phyloP scores from a whole-genome alignment of 257 asterid genomes.

The Mentha longifolia region DNA sequence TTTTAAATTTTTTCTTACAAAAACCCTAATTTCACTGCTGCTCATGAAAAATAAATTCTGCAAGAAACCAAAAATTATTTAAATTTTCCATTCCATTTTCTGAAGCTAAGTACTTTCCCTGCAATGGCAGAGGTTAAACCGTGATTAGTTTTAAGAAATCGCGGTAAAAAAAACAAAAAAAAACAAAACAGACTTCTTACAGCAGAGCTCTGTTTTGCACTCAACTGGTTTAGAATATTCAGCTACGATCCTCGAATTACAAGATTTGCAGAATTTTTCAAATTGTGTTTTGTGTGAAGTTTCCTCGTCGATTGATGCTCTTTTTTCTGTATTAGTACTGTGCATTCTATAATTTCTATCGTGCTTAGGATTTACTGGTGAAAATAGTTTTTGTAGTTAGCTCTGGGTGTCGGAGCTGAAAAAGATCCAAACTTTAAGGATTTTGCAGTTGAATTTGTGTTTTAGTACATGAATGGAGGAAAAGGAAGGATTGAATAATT shows the following conservation, averaged over 20 bases:
- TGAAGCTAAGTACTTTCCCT: slow-evolving; percentile 47
- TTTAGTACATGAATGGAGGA: slow-evolving; percentile 77
- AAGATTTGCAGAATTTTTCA: slow-evolving; percentile 43
- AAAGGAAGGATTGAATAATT: slow-evolving; percentile 61
- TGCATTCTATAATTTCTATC: slow-evolving; percentile 11
- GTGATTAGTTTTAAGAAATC: slow-evolving; percentile 36
- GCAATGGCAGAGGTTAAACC: slow-evolving; percentile 53
- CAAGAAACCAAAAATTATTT: slow-evolving; percentile 33
- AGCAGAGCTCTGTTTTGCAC: slow-evolving; percentile 41
- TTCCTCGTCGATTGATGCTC: slow-evolving; percentile 28
- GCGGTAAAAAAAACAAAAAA: too few species aligned
- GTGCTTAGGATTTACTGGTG: slow-evolving; percentile 29
- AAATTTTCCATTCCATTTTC: slow-evolving; percentile 31
- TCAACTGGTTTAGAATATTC: slow-evolving; percentile 50
- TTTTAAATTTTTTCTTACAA: slow-evolving; percentile 40
- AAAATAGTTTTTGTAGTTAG: slow-evolving; percentile 32
- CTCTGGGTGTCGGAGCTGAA: slow-evolving; percentile 30
- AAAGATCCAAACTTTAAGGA: slow-evolving; percentile 42
- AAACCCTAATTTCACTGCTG: slow-evolving; percentile 63
- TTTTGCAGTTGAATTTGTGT: slow-evolving; percentile 24
- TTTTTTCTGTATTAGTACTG: slow-evolving; percentile 3
- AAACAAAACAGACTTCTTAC: slow-evolving; percentile 34
- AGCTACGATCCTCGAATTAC: slow-evolving; percentile 36
- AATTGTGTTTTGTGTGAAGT: slow-evolving; percentile 36
- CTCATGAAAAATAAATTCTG: slow-evolving; percentile 2